Evolutionary conservation across 2,329 filamentous ascomycete species (phyloP), one percentile per base, ranked within the genome.

Genomic region (Fusarium xyrophilum): DNA sequence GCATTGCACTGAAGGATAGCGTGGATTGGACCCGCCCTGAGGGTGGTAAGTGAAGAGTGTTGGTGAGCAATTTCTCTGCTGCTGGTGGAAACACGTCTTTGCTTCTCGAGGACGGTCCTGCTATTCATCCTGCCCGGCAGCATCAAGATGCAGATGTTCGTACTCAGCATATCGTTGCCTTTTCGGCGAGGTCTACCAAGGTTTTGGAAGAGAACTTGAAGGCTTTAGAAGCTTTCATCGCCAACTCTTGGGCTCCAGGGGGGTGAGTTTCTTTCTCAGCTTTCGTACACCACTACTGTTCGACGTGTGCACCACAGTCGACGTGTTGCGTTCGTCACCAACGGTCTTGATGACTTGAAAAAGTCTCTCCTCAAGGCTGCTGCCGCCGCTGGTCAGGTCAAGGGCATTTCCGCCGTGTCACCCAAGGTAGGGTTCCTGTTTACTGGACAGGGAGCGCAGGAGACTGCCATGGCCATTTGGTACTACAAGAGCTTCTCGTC

Each of bases 21-120:
- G 35, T 27, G 2, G 54, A 56, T 4, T 56, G 54, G 54, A n/a
- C 21, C 5, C 54, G 54, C 0, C 27, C 17, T 21, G 33, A 23
- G 7, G 25, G 32, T 1, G 21, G 44, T 3, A 56, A 51, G 21
- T 27, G 44, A 6, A 27, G 21, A 13, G 54, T 39, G 3, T n/a
- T 56, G n/a, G 27, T 56, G 2, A 56, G 51, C 8, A 56, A 56
- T 4, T 56, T 56, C 27, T 56, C 44, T 21, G 54, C 54, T 6
- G 54, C 54, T 33, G 54, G 54, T 7, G 54, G 54, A 7, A 56
- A 56, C 14, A 56, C 54, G 1, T 39, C 54, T 2, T 27, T 56
- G 15, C 21, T 56, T 1, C 33, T 56, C 3, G 54, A 56, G n/a
- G 54, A 56, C 19, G 35, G 13, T 1, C 54, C 54, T 6, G 21